A percentile compares a stretch with the other conserved stretches of the same genome.
phyloP scores from a whole-genome alignment of 768 basidiomycete genomes.

The Coprinellus aureogranulatus region DNA sequence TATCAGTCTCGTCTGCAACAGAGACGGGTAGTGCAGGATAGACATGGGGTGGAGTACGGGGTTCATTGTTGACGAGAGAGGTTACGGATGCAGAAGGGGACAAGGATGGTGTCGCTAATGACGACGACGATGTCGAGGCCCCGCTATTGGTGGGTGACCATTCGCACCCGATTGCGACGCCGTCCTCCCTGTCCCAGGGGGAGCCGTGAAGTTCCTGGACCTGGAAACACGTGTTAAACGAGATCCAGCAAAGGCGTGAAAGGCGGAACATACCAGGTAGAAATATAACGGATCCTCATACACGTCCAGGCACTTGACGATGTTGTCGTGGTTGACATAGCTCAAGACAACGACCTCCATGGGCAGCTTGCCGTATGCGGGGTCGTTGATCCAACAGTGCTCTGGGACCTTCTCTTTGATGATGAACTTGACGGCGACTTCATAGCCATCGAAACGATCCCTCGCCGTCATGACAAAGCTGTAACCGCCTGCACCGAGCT shows the following conservation, averaged over 20 bases:
- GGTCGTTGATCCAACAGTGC: slow-evolving; percentile 62
- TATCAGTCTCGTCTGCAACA: not conserved
- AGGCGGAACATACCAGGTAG: slow-evolving; percentile 62
- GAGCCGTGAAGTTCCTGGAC: slow-evolving; percentile 91
- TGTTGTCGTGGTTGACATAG: slow-evolving; percentile 71
- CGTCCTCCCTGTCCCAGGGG: slow-evolving; percentile 68
- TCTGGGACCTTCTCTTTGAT: slow-evolving; percentile 70
- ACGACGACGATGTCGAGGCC: slow-evolving; percentile 21
- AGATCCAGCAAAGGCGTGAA: not conserved
- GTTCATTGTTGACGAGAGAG: slow-evolving; percentile 27
- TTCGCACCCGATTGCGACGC: slow-evolving; percentile 16
- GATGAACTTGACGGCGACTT: slow-evolving; percentile 96
- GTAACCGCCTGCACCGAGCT: slow-evolving; percentile 89
- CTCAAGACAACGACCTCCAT: slow-evolving; percentile 79
- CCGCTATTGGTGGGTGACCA: slow-evolving; percentile 12
- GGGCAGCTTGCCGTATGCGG: slow-evolving; percentile 62
- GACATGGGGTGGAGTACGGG: slow-evolving; percentile 24
- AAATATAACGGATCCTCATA: slow-evolving; percentile 84
- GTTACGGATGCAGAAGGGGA: slow-evolving; percentile 43
- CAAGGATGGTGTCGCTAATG: slow-evolving; percentile 48
- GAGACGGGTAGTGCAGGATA: slow-evolving; percentile 7
- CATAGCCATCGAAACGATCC: slow-evolving; percentile 53
- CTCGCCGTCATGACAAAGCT: slow-evolving; percentile 91
- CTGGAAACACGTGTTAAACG: slow-evolving; percentile 35
- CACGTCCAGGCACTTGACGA: slow-evolving; percentile 79